These are phyloP conservation scores for Beauveria rudraprayagi DNA, from an alignment of 2,329 filamentous ascomycete genomes.

Conservation along the genomic window DNA sequence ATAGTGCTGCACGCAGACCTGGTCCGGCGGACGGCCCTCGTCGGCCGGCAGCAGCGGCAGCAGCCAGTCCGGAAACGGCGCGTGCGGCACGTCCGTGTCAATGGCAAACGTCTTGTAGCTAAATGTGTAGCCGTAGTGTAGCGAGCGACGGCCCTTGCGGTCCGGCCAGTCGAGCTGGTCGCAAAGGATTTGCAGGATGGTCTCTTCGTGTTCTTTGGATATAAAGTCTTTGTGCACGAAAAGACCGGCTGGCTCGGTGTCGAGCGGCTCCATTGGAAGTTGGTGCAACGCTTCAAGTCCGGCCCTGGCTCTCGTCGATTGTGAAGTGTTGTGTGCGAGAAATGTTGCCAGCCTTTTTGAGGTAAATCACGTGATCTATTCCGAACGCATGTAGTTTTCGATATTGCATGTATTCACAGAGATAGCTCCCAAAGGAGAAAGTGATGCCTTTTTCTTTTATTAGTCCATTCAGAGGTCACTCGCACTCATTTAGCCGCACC, in stretches of 20 bases:
- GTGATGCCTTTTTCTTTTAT: background rate
- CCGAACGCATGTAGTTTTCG: background rate
- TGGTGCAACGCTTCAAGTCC: background rate
- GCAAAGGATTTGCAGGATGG: conserved; percentile 34
- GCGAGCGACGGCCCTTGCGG: conserved; percentile 36
- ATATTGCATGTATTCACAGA: background rate
- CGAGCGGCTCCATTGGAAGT: conserved; percentile 3
- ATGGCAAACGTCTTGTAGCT: conserved; percentile 51
- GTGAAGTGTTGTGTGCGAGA: background rate
- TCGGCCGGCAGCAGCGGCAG: conserved; percentile 37
- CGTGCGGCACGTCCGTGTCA: conserved; percentile 40
- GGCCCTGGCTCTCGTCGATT: background rate
- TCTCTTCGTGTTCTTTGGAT: conserved; percentile 29
- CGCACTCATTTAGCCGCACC: background rate
- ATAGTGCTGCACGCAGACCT: conserved; percentile 54
- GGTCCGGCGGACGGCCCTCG: conserved; percentile 36
- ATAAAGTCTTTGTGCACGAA: conserved; percentile 35
- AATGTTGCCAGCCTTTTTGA: background rate
- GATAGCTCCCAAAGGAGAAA: background rate
- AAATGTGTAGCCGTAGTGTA: conserved; percentile 50
- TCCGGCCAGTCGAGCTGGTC: conserved; percentile 39
- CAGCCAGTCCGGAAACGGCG: conserved; percentile 44
- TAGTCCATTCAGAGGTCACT: background rate
- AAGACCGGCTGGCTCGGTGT: conserved; percentile 22
- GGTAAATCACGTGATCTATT: background rate